These are phyloP conservation scores for Pichia occidentalis DNA, from an alignment of 805 yeast species.

Conservation along the genomic window DNA sequence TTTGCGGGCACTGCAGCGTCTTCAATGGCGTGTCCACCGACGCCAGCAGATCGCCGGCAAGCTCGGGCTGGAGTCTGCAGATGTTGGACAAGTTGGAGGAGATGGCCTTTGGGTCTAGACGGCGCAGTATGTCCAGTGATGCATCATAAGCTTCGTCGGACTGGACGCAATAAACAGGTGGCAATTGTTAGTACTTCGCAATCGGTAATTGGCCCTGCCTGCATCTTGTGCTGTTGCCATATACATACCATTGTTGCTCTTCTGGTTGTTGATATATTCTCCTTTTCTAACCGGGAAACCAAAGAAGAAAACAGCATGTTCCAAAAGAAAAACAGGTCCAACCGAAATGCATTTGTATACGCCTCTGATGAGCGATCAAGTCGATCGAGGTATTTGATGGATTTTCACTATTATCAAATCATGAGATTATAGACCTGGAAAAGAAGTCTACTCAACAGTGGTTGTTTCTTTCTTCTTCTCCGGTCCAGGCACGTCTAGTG, in stretches of 20 bases:
- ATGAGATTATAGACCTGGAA: not conserved
- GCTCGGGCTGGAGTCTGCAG: conserved; percentile 52
- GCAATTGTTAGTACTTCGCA: too few species aligned
- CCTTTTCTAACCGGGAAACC: too few species aligned
- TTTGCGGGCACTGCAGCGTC: conserved; percentile 40
- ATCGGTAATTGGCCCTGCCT: too few species aligned
- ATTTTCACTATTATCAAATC: too few species aligned
- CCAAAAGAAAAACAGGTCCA: too few species aligned
- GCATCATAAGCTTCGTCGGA: conserved; percentile 60
- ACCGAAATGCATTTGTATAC: too few species aligned
- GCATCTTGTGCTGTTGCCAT: too few species aligned
- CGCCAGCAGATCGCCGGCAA: conserved; percentile 82
- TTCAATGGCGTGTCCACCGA: conserved; percentile 82
- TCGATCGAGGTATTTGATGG: too few species aligned
- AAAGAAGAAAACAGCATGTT: too few species aligned
- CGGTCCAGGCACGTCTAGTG: not conserved
- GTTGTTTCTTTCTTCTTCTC: not conserved
- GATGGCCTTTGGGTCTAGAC: conserved; percentile 63
- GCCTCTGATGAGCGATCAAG: too few species aligned
- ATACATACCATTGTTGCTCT: conserved; percentile 7
- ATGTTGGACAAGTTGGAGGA: conserved; percentile 37
- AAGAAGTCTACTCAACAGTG: not conserved
- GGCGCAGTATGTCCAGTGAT: conserved; percentile 68
- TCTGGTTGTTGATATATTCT: too few species aligned
- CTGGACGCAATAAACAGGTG: conserved; percentile 9